Percentiles rank a stretch among this genome's conserved stretches.
These are phyloP conservation scores for Dactylellina parvicollis DNA, from an alignment of 2,329 filamentous ascomycete species.

Conservation along the genomic window DNA sequence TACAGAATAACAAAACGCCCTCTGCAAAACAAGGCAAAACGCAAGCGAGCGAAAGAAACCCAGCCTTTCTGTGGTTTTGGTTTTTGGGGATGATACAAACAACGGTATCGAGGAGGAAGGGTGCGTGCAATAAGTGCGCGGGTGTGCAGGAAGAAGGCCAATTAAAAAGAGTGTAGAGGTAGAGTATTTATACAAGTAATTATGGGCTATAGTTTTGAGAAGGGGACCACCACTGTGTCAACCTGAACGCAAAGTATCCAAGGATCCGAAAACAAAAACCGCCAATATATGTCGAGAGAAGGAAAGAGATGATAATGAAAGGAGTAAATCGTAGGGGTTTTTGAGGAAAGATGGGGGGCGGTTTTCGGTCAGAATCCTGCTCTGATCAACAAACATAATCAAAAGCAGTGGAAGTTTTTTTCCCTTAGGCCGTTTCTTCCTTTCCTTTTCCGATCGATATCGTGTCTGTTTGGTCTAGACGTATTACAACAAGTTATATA, in stretches of 20 bases:
- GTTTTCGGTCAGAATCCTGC: conserved; percentile 46
- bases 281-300: conserved; percentile 21
- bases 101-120: neutral
- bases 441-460: conserved; percentile 43
- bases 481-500: conserved; percentile 51
- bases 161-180: conserved; percentile 54
- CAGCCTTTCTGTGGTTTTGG: conserved; percentile 13
- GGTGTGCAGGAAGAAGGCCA: conserved; percentile 7
- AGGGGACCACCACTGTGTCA: conserved; percentile 47
- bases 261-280: conserved; percentile 40
- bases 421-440: conserved; percentile 28
- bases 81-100: conserved; percentile 15
- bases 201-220: conserved; percentile 25
- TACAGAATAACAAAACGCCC: conserved; percentile 15
- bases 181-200: conserved; percentile 36
- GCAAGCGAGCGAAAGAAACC: conserved; percentile 8
- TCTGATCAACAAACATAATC: conserved; percentile 27
- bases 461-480: conserved; percentile 51
- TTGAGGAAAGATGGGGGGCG: conserved; percentile 18
- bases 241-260: conserved; percentile 30
- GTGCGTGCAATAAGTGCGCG: conserved; percentile 11
- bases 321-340: conserved; percentile 24
- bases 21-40: neutral
- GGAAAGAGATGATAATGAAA: conserved; percentile 10
- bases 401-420: conserved; percentile 29